Evolutionary conservation across 257 asterid genomes (phyloP).

Genomic region (Euphrasia confusa): DNA sequence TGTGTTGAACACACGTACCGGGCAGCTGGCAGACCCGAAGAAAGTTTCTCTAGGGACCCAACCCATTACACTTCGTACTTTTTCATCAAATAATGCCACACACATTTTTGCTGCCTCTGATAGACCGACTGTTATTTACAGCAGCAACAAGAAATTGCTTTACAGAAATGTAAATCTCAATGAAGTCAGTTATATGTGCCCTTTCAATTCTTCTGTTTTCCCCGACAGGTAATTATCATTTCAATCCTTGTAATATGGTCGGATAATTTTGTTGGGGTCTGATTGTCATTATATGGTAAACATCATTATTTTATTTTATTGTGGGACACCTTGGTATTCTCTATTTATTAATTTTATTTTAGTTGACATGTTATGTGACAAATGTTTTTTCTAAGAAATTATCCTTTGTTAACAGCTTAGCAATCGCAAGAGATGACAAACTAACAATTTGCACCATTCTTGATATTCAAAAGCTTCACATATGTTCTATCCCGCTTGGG

Average conservation of each 20-base stretch:
- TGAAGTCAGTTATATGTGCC: slow-evolving; percentile 97
- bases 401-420: slow-evolving; percentile 61
- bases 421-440: slow-evolving; percentile 94
- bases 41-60: slow-evolving; percentile 97
- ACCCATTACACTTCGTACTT: slow-evolving; percentile 90
- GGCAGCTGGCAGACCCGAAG: slow-evolving; percentile 89
- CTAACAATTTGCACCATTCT: slow-evolving; percentile 94
- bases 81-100: slow-evolving; percentile 87
- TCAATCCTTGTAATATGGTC: slow-evolving; percentile 20
- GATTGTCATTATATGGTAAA: background rate
- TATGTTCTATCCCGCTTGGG: slow-evolving; percentile 90
- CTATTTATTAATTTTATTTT: background rate
- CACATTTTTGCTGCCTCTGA: slow-evolving; percentile 99
- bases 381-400: slow-evolving; percentile 11
- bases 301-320: background rate
- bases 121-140: slow-evolving; percentile 92
- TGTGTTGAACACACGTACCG: slow-evolving; percentile 65
- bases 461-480: slow-evolving; percentile 98
- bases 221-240: slow-evolving; percentile 73
- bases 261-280: slow-evolving; percentile 9
- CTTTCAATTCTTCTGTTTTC: slow-evolving; percentile 95
- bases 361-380: slow-evolving; percentile 8
- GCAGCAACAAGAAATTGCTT: slow-evolving; percentile 95
- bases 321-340: background rate
- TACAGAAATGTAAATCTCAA: slow-evolving; percentile 94